Conservation (phyloP, 306 rosid genomes). For the Dalbergia cultrata region DNA sequence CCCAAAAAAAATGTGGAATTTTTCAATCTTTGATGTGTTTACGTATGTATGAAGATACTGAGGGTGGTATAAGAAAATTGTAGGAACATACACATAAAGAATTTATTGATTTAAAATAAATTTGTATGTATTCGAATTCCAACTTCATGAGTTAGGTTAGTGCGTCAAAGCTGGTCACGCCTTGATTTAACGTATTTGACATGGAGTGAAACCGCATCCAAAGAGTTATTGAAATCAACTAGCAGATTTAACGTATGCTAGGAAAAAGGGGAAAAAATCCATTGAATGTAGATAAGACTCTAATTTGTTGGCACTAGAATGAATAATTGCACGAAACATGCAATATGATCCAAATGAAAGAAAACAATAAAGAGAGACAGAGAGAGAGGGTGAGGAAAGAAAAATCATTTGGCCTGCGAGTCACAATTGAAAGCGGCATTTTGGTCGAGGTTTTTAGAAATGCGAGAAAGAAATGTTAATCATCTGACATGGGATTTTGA, state of each 20-base stretch:
- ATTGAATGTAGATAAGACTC: constrained; percentile 28
- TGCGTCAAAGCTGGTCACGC: constrained; percentile 10
- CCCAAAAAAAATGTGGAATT: neutral
- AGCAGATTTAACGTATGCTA: constrained; percentile 34
- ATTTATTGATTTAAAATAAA: neutral
- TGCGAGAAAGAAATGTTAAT: neutral
- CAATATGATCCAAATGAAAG: constrained; percentile 3
- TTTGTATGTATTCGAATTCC: neutral
- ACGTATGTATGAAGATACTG: no score
- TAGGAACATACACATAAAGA: neutral
- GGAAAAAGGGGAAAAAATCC: constrained; percentile 1
- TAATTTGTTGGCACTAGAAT: constrained; percentile 11
- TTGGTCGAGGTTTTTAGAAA: neutral
- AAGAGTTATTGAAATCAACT: constrained; percentile 19
- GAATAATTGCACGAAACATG: constrained; percentile 34
- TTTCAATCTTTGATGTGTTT: no score
- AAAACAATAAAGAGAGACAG: neutral
- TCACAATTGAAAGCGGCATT: neutral
- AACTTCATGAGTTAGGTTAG: neutral
- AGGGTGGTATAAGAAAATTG: neutral
- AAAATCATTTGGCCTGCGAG: neutral
- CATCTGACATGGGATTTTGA: neutral
- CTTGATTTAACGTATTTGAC: constrained; percentile 12
- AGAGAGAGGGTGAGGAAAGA: neutral
- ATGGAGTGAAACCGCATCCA: constrained; percentile 30